These are phyloP conservation scores for Suillus luteus DNA, from an alignment of 768 basidiomycete genomes.

Conservation along the genomic window DNA sequence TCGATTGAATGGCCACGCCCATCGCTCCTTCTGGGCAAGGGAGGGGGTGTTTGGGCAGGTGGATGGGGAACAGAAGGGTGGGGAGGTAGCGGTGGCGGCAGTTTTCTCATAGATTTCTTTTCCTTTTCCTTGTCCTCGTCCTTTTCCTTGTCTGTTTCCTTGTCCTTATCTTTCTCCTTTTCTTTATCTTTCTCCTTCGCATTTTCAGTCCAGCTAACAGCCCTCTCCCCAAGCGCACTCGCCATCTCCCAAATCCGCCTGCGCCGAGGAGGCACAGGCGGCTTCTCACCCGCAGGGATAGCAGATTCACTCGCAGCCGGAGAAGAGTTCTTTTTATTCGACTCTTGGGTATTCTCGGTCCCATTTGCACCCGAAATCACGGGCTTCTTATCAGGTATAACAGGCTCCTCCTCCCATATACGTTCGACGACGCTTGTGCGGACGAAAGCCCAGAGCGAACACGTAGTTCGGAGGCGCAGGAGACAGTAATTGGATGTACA, in stretches of 20 bases:
- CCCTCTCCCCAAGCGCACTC: constrained; percentile 59
- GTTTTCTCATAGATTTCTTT: constrained; percentile 13
- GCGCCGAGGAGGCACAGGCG: constrained; percentile 64
- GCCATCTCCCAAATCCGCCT: constrained; percentile 71
- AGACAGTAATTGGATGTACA: constrained; percentile 89
- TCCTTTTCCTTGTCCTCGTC: constrained; percentile 28
- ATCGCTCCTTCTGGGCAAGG: constrained; percentile 52
- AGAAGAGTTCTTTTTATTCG: not conserved
- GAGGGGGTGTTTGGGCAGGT: constrained; percentile 40
- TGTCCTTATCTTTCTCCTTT: constrained; percentile 17
- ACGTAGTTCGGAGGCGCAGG: constrained; percentile 79
- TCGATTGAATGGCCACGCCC: constrained; percentile 31
- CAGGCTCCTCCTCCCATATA: constrained; percentile 83
- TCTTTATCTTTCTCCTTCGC: constrained; percentile 31
- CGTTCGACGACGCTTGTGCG: constrained; percentile 80
- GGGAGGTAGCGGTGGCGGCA: constrained; percentile 27
- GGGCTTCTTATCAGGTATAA: constrained; percentile 33
- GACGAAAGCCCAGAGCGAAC: constrained; percentile 88
- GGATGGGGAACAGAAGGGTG: constrained; percentile 28
- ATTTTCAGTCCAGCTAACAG: constrained; percentile 53
- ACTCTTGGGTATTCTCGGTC: not conserved
- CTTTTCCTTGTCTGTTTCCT: constrained; percentile 37
- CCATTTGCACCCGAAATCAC: constrained; percentile 19
- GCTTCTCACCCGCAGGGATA: constrained; percentile 39
- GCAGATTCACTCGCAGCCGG: not conserved